Evolutionary conservation across 306 rosid species (phyloP).

Genomic region (Rubus idaeus): DNA sequence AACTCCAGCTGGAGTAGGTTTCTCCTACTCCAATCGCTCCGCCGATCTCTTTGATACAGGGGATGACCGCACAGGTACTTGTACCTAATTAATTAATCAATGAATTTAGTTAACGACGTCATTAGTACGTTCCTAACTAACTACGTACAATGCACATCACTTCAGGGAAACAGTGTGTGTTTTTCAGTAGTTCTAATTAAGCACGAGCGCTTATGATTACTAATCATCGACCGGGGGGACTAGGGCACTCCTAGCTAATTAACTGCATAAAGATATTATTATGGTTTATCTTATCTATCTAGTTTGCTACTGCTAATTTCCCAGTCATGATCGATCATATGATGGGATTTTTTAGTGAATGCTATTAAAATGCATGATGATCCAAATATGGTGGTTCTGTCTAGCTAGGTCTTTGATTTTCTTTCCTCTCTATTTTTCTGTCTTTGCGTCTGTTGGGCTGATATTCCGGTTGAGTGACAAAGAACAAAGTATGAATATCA

Average conservation of each 20-base stretch:
- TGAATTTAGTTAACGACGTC: not conserved
- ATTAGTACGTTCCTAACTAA: not conserved
- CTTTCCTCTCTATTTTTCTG: not conserved
- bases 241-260: not conserved
- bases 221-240: not conserved
- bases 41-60: constrained; percentile 75
- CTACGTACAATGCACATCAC: not conserved
- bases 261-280: not conserved
- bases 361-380: too few relatives aligned
- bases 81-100: not conserved
- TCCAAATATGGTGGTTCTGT: too few relatives aligned
- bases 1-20: constrained; percentile 94
- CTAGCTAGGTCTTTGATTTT: too few relatives aligned
- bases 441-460: too few relatives aligned
- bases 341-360: too few relatives aligned
- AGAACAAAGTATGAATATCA: too few relatives aligned
- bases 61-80: constrained; percentile 78
- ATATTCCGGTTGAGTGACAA: too few relatives aligned
- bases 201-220: not conserved
- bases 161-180: not conserved
- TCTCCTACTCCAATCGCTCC: constrained; percentile 85
- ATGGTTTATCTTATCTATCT: not conserved
- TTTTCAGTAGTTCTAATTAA: not conserved
- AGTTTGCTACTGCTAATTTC: not conserved
- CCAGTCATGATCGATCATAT: too few relatives aligned